Evolutionary conservation across 2,329 filamentous ascomycete genomes (phyloP), one percentile per base, ranked within the genome.

Genomic region (Saccharata proteae): DNA sequence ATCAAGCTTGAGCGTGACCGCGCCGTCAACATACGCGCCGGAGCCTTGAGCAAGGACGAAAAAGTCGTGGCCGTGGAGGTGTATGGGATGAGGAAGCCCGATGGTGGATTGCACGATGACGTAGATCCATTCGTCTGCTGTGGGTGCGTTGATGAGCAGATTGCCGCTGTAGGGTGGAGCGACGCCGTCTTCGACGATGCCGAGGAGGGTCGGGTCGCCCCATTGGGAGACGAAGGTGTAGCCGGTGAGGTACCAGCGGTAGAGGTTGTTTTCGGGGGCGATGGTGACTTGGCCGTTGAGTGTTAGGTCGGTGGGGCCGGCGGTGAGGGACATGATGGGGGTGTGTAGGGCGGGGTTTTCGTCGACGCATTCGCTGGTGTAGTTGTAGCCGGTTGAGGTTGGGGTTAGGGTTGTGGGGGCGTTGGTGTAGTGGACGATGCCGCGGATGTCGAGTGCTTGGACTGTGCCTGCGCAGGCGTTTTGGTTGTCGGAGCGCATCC

Each of bases 31-130:
- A 44, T 58, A 62, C 6, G 45, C 42, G 11, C 30, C 26, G 19
- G 38, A n/a, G 4, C 59, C 59, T 2, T 40, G 38, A 7, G 51
- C 58, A 4, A 64, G 41, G 19, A 61, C 44, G 39, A 52, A 61
- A 40, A 62, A 62, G 40, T 63, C 59, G 36, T 56, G 51, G 30
- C 55, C 55, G 35, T 58, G 55, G 6, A 58, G 46, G 39, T 59
- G 55, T 22, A 59, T 55, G 3, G 55, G 56, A 33, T 55, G 54
- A 5, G 63, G 57, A 1, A 61, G 37, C 2, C 46, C 38, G n/a
- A 57, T 32, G 15, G 39, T 12, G 33, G 54, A 38, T 4, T 47
- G 52, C 2, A 49, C 23, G 6, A 35, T 26, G 3, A 35, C 11
- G 23, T 35, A 35, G 4, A 35, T 16, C 33, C 33, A 35, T 9